Conservation (phyloP, 2,329 filamentous ascomycete genomes). For the Byssothecium circinans region DNA sequence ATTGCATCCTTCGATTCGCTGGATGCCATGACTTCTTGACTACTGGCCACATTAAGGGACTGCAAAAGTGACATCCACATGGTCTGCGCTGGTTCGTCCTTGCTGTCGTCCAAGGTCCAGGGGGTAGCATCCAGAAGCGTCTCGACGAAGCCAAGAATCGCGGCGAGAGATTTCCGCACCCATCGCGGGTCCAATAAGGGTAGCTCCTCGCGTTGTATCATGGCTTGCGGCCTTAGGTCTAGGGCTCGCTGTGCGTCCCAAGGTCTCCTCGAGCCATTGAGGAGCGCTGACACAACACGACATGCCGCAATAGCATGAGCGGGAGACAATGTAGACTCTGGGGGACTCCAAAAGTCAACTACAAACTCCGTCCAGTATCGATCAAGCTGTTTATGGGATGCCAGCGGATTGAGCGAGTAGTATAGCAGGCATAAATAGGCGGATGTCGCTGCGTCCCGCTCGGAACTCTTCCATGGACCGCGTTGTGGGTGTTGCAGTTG, state of each 20-base stretch:
- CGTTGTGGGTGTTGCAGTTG: constrained; percentile 31
- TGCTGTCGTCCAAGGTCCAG: constrained; percentile 45
- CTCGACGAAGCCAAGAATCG: constrained; percentile 66
- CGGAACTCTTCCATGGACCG: constrained; percentile 68
- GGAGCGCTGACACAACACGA: constrained; percentile 71
- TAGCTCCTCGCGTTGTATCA: constrained; percentile 68
- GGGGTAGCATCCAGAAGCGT: constrained; percentile 54
- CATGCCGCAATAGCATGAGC: constrained; percentile 46
- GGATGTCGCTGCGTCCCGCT: constrained; percentile 62
- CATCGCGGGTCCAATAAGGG: constrained; percentile 82
- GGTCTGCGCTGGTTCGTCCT: constrained; percentile 54
- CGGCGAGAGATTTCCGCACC: constrained; percentile 71
- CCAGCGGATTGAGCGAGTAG: constrained; percentile 61
- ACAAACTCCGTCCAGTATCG: constrained; percentile 78
- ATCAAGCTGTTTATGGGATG: constrained; percentile 67
- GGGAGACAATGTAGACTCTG: constrained; percentile 22
- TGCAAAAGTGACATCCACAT: constrained; percentile 66
- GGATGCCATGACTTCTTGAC: constrained; percentile 88
- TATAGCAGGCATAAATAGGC: constrained; percentile 65
- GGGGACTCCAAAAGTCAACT: constrained; percentile 58
- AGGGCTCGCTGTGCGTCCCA: constrained; percentile 77
- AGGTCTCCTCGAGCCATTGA: constrained; percentile 61
- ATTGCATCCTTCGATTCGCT: constrained; percentile 80
- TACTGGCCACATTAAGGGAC: constrained; percentile 67
- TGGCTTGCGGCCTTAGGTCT: constrained; percentile 52